Evolutionary conservation across 1,284 basidiomycete genomes (phyloP).

Genomic region (Puccinia novopanici): DNA sequence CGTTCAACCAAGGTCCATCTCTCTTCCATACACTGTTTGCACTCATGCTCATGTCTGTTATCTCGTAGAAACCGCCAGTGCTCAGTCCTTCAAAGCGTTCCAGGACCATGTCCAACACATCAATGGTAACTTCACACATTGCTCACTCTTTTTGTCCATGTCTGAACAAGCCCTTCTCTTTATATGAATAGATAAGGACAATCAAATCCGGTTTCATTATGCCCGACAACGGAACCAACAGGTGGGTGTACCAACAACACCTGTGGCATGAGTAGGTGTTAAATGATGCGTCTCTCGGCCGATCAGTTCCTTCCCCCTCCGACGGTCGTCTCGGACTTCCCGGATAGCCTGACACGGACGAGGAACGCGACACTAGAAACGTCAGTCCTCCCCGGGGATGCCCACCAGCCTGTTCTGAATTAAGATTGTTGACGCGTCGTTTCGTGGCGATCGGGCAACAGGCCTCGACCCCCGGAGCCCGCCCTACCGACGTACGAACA

Average conservation of each 20-base stretch:
- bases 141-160: background rate
- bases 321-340: background rate
- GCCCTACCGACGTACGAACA: constrained; percentile 31
- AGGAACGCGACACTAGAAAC: constrained; percentile 10
- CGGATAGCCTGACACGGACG: background rate
- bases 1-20: background rate
- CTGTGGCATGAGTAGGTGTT: too few species aligned
- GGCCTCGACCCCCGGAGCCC: constrained; percentile 39
- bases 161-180: background rate
- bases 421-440: too few species aligned
- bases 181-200: constrained; percentile 1
- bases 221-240: background rate
- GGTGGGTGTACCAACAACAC: background rate
- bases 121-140: background rate
- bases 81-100: background rate
- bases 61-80: background rate
- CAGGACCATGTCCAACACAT: constrained; percentile 2
- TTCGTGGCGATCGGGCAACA: background rate
- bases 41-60: background rate
- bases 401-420: too few species aligned
- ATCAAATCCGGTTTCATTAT: background rate
- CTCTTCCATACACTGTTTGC: background rate
- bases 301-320: background rate
- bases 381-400: background rate
- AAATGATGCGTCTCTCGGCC: background rate